Evolutionary conservation across 805 yeast species (phyloP), one percentile per base, ranked within the genome.

Genomic region (Phaffomyces thermotolerans): DNA sequence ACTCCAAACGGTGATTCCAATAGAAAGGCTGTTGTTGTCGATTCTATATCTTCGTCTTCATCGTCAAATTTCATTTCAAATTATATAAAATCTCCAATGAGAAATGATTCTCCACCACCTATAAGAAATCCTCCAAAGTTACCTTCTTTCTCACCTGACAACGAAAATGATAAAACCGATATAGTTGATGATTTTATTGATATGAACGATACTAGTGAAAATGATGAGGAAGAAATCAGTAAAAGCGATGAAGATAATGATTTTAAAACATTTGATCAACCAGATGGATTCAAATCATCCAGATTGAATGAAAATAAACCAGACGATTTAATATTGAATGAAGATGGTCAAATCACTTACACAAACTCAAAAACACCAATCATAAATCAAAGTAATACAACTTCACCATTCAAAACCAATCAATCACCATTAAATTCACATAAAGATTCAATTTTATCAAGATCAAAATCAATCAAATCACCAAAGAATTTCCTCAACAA

Each of bases 21-120:
- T 32, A 48, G 62, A 41, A 51, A 56, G 33, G 62, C 54, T 1
- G 49, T 49, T n/a, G 52, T 57, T 3, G 27, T 56, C 15, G 59
- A 53, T 18, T 45, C 44, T n/a, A 14, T 50, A 12, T 51, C 57
- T 12, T 52, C 59, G 3, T 44, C 50, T 10, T 53, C 58, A 13
- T 53, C 60, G 6, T 49, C 32, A 30, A 57, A 54, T 36, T 51
- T 54, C 10, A 30, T 56, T 4, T 50, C 58, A 15, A 52, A 47
- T 30, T 56, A 57, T 40, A 44, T 52, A 12, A 53, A 48, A 24
- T 40, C 25, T 36, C 49, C 49, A 27, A 27, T 27, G 29, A 9
- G 13, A 27, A 27, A 27, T 27, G 29, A 27, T 9, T 56, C 60
- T 24, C 55, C 56, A 3, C 56, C 52, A 37, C 59, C 56, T 20